Base-by-base conservation (phyloP, 495 filamentous ascomycete genomes). In the Penicillium robsamsonii region DNA sequence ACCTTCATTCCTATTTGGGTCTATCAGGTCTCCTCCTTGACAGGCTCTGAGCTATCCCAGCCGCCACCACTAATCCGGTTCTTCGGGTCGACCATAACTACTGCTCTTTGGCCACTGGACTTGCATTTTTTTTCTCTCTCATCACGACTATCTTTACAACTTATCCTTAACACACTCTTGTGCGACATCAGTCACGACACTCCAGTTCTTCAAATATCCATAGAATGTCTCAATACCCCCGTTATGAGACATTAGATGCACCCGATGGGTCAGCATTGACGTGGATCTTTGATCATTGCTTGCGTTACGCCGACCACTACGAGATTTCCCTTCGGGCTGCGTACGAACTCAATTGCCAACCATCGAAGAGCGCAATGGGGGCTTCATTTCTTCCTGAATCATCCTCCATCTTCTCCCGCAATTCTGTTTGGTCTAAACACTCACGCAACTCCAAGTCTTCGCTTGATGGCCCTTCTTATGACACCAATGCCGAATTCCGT, bases 251-350 rank as follows among this genome's bases (percentile, higher is more conserved):
- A 41, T 29, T 41, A 47, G 68, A 67, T 46, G 58, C 58, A 48
- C 70, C 70, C 5, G 70, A 79, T 65, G 80, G 79, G 44, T 69
- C 74, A 41, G 68, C 75, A 8, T 71, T 79, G 48, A 75, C 73
- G 41, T 82, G 81, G 80, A 85, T 90, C 56, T 78, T 90, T 45
- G 87, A 90, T 50, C 87, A 90, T 64, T 76, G 85, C 53, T 70
- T 87, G 42, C 79, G 85, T 33, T 85, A 89, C 65, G 84, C 86
- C 9, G 78, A 75, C 55, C 78, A 76, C 31, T 89, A 89, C 63
- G 87, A 90, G 61, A 84, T 91, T 40, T 88, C 87, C 15, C 76
- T 91, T 20, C 82, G 87, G 49, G 88, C 83, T 54, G 89, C 89
- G 79, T 91, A 90, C 67, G 80, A 79, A 13, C 75, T 91, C 68